These are phyloP conservation scores for Vachellia pachyceras DNA, from an alignment of 306 rosid genomes.

Conservation along the genomic window DNA sequence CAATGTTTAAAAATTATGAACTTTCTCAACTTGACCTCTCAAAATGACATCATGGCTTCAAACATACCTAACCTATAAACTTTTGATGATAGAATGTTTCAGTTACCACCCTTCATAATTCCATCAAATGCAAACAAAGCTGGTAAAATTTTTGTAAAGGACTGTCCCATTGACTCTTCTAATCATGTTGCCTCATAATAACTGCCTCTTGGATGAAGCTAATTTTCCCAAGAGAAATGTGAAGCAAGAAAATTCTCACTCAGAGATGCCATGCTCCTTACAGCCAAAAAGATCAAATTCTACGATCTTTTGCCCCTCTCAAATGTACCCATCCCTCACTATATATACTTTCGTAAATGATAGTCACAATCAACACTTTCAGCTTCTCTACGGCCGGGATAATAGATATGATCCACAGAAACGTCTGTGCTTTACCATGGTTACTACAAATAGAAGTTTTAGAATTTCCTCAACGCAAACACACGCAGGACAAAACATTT, in stretches of 20 bases:
- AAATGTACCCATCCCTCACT: too few relatives aligned
- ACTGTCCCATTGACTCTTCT: slow-evolving; percentile 5
- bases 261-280: slow-evolving; percentile 9
- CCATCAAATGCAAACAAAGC: slow-evolving; percentile 22
- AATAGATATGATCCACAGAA: not conserved
- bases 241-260: not conserved
- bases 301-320: too few relatives aligned
- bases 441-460: too few relatives aligned
- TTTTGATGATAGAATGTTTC: slow-evolving; percentile 19
- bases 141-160: not conserved
- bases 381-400: not conserved
- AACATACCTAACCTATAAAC: not conserved
- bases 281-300: slow-evolving; percentile 1
- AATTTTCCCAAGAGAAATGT: slow-evolving; percentile 26
- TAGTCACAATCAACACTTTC: not conserved
- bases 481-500: not conserved
- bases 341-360: too few relatives aligned
- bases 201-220: slow-evolving; percentile 13
- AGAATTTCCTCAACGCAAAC: not conserved
- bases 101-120: slow-evolving; percentile 30
- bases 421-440: not conserved
- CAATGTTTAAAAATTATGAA: not conserved
- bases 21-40: not conserved
- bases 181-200: slow-evolving; percentile 28
- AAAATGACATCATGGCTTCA: not conserved